Percentiles rank a stretch among this genome's conserved stretches.
Conservation (phyloP, 768 basidiomycete genomes). For the Boletus subparvulus region DNA sequence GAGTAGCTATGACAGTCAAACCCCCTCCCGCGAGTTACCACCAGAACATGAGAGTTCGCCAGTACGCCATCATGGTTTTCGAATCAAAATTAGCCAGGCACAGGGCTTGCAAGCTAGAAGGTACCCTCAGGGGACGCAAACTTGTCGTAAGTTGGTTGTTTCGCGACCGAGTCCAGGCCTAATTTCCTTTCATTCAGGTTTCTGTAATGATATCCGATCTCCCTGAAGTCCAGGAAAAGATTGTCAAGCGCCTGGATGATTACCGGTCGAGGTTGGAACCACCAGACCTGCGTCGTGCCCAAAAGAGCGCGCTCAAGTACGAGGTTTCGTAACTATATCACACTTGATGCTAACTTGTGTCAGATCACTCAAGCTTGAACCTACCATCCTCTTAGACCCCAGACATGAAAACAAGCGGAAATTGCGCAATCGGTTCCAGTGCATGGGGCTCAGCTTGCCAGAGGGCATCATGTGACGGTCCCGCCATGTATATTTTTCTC, state of each 20-base stretch:
- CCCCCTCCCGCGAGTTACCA: constrained; percentile 27
- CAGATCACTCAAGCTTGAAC: constrained; percentile 28
- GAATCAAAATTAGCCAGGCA: constrained; percentile 33
- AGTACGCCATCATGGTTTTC: constrained; percentile 56
- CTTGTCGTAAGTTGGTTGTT: constrained; percentile 40
- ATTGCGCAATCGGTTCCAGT: constrained; percentile 3
- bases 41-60: constrained; percentile 40
- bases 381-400: constrained; percentile 27
- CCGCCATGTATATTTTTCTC: background rate
- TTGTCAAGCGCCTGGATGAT: constrained; percentile 23
- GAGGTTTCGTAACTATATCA: background rate
- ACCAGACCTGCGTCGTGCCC: constrained; percentile 21
- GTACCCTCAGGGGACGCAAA: constrained; percentile 37
- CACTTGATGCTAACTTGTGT: constrained; percentile 2
- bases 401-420: background rate
- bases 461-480: constrained; percentile 22
- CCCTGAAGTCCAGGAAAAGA: constrained; percentile 35
- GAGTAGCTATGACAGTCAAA: constrained; percentile 28
- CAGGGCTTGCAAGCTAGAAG: constrained; percentile 44
- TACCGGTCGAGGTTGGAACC: constrained; percentile 22
- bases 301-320: constrained; percentile 24
- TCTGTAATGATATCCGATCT: constrained; percentile 31
- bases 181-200: constrained; percentile 19
- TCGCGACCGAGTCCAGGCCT: background rate
- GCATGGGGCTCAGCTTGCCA: constrained; percentile 18